Conservation (phyloP, 2,329 filamentous ascomycete genomes). For the Arthrobotrys entomopaga region DNA sequence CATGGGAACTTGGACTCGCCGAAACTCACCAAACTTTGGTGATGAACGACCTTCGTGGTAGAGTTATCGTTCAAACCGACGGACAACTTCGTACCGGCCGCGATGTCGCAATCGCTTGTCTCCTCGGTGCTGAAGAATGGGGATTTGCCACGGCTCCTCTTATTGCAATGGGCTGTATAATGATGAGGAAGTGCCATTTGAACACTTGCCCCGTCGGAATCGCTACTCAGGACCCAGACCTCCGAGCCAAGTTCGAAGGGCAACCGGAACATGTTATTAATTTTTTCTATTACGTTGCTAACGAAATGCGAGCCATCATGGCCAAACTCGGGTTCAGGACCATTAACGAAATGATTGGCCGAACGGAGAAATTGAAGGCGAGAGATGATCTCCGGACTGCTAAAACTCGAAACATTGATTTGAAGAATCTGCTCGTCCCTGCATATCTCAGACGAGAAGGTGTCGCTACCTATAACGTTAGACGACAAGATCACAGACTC, state of each 20-base stretch:
- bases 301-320: slow-evolving; percentile 97
- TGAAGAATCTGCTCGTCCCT: slow-evolving; percentile 90
- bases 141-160: slow-evolving; percentile 94
- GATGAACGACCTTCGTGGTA: slow-evolving; percentile 91
- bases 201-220: slow-evolving; percentile 94
- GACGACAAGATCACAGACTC: slow-evolving; percentile 95
- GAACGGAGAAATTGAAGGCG: slow-evolving; percentile 84
- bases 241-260: slow-evolving; percentile 91
- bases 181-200: slow-evolving; percentile 74
- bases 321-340: slow-evolving; percentile 92
- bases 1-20: slow-evolving; percentile 95
- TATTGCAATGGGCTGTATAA: slow-evolving; percentile 96
- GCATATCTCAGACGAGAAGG: slow-evolving; percentile 95
- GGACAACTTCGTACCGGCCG: slow-evolving; percentile 91
- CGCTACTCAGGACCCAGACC: slow-evolving; percentile 91
- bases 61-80: slow-evolving; percentile 95
- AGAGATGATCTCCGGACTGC: slow-evolving; percentile 86
- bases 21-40: slow-evolving; percentile 97
- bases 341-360: slow-evolving; percentile 97
- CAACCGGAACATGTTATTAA: slow-evolving; percentile 97
- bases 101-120: slow-evolving; percentile 91
- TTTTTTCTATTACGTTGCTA: slow-evolving; percentile 98
- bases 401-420: slow-evolving; percentile 92
- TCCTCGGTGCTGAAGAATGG: slow-evolving; percentile 98
- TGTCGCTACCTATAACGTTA: slow-evolving; percentile 95